Base-by-base conservation (phyloP, 2,329 filamentous ascomycete species). In the Tolypocladium guangdongense region DNA sequence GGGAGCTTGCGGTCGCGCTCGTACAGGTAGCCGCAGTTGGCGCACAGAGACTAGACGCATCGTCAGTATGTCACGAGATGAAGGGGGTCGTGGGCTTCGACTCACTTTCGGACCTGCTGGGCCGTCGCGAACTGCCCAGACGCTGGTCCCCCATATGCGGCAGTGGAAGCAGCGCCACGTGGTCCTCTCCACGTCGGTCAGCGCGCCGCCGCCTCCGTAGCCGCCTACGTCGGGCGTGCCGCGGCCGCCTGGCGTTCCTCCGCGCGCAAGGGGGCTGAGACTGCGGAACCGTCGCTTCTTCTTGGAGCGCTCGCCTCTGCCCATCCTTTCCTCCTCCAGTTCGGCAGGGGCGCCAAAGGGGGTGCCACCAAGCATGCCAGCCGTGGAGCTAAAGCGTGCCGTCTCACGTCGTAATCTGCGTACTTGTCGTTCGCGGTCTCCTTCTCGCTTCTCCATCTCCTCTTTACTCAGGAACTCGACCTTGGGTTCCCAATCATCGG, bases 381-480 rank as follows among this genome's bases (percentile, higher is more conserved):
- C 80, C 24, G 87, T 93, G 46, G 88, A 92, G 54, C 88, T 93
- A 68, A 97, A 96, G 30, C 90, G 81, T 1, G 92, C 92, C 11
- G 92, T 97, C 69, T 99, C 93, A 65, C 93, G 80, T 53, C 93
- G 81, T 57, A 96, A 73, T 55, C 93, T 80, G 55, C 93, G 80
- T 39, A 96, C 87, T 69, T 97, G 90, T 53, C 93, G 79, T 70
- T 99, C 93, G 43, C 93, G 82, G 66, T 99, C 93, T 51, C 90
- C 90, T 69, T 99, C 93, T 32, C 93, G 83, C 73, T 95, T 95
- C 71, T 99, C 93, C 52, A 99, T 97, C 65, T 99, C 93, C 62
- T 99, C 93, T 62, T 96, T 95, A 39, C 86, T 91, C 2, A 99
- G 73, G 0, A 80, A 77, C 67, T 92, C 88, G 10, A 93, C 78